A percentile compares a stretch with the other conserved stretches of the same genome.
Conservation (phyloP, 345 rosid species). For the Gossypium turneri region DNA sequence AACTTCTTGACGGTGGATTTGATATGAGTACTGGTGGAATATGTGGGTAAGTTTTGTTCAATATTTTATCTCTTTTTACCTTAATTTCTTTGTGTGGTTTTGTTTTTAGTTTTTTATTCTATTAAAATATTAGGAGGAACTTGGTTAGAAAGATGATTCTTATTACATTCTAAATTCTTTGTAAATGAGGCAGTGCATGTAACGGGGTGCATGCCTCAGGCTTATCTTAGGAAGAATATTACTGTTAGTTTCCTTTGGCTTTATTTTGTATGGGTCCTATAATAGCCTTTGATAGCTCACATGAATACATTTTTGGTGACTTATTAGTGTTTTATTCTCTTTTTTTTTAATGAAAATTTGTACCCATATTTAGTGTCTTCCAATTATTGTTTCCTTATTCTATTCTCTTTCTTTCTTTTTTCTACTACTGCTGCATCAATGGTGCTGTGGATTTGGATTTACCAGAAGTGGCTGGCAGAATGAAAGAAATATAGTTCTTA, state of each 20-base stretch:
- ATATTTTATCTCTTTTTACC: neutral
- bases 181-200: neutral
- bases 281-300: neutral
- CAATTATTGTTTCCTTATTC: neutral
- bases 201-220: neutral
- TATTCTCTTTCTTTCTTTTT: neutral
- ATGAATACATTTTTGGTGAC: neutral
- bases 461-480: neutral
- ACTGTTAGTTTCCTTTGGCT: neutral
- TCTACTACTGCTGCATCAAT: neutral
- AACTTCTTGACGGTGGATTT: conserved; percentile 82
- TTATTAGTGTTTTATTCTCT: neutral
- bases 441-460: neutral
- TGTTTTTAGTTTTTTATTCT: neutral
- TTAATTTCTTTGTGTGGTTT: neutral
- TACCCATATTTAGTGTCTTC: neutral
- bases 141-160: neutral
- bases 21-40: conserved; percentile 90
- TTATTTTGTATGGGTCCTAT: neutral
- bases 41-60: conserved; percentile 57
- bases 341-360: neutral
- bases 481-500: neutral
- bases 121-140: neutral
- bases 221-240: neutral
- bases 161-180: neutral